Evolutionary conservation across 2,329 filamentous ascomycete species (phyloP), one percentile per base, ranked within the genome.

Genomic region (Metarhizium guizhouense): DNA sequence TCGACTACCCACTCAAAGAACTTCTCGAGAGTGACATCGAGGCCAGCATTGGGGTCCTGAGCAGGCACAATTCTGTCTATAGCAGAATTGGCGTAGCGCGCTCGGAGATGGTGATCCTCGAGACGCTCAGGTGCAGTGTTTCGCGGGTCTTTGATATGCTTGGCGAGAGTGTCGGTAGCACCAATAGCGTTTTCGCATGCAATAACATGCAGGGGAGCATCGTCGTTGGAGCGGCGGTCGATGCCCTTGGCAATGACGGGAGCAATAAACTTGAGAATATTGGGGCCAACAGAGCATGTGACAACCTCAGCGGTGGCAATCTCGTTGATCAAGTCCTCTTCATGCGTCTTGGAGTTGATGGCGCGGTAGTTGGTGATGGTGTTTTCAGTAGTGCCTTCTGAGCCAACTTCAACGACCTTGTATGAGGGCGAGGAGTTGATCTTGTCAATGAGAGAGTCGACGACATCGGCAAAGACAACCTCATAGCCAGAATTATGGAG

Each of bases 1-100:
- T 99, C 94, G 53, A 99, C 92, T 43, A 94, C 93, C 94, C 94
- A 99, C 78, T 99, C 94, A 76, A 90, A 96, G 80, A 97, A 99
- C 76, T 94, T 94, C 81, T 99, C 94, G 51, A 99, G 91, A 67
- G 87, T 92, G 62, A 99, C 94, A 67, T 96, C 86, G 48, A 99
- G 81, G 55, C 91, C 91, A 29, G 86, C 83, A 64, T 89, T 76
- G 52, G 83, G 75, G 58, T 90, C 86, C 75, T 97, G 94, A 47
- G 90, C 89, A 14, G 94, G 94, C 29, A 97, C 94, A 69, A 99
- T 99, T 59, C 94, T 90, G 79, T 99, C 94, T 70, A 99, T 96
- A 64, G 94, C 94, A 59, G 90, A 96, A 79, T 99, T 99, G 76
- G 93, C 93, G 70, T 95, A 97, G 63, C 88, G 85, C 52, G 92